phyloP scores from a whole-genome alignment of 2,329 filamentous ascomycete species.

The Colletotrichum orbiculare region DNA sequence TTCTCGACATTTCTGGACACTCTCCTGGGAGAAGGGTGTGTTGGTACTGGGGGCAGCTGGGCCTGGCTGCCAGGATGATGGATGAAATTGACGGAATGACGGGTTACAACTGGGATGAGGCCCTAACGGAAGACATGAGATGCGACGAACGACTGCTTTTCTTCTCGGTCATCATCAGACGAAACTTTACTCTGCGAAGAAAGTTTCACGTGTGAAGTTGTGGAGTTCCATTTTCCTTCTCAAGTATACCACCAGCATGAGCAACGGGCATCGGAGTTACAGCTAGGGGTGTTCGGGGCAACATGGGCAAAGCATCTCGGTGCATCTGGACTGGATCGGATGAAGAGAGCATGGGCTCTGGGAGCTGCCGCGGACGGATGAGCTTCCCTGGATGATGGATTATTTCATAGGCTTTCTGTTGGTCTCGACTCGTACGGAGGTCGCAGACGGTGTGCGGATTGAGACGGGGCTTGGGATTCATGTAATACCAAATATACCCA shows the following conservation, averaged over 20 bases:
- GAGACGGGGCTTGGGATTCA: conserved; percentile 31
- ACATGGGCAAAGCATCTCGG: conserved; percentile 34
- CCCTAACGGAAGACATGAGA: conserved; percentile 31
- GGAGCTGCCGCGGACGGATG: conserved; percentile 43
- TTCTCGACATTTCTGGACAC: conserved; percentile 16
- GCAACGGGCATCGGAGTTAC: conserved; percentile 25
- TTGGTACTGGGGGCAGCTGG: conserved; percentile 30
- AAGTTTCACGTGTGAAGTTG: conserved; percentile 1
- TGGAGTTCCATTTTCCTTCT: conserved; percentile 3
- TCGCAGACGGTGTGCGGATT: conserved; percentile 3
- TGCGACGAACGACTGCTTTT: conserved; percentile 28
- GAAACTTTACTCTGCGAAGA: not conserved
- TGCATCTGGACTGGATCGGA: conserved; percentile 38
- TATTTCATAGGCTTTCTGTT: conserved; percentile 10
- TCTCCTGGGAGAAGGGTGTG: conserved; percentile 15
- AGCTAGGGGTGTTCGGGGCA: conserved; percentile 25
- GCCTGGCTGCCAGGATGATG: conserved; percentile 36
- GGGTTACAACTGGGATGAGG: conserved; percentile 38
- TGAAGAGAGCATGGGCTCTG: conserved; percentile 42
- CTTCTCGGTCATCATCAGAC: conserved; percentile 7
- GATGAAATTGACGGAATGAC: conserved; percentile 36
- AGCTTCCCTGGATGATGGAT: conserved; percentile 40
- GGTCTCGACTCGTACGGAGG: not conserved
- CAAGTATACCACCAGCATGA: conserved; percentile 31
- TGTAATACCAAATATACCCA: conserved; percentile 36